phyloP scores from a whole-genome alignment of 2,329 filamentous ascomycete genomes.

The Elsinoe fawcettii region DNA sequence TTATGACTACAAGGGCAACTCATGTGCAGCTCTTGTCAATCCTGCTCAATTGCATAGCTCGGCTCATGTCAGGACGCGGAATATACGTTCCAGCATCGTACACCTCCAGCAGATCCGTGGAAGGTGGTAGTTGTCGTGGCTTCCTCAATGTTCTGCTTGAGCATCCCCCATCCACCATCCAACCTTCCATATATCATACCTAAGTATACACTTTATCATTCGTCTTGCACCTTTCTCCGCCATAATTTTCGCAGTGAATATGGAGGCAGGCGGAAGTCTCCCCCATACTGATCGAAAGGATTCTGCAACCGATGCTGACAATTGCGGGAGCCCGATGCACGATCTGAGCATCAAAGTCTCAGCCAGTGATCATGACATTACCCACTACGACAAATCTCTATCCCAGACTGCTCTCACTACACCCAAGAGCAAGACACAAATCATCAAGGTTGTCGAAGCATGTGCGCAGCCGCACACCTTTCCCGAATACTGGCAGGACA shows the following conservation, averaged over 20 bases:
- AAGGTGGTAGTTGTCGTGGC: background rate
- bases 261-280: too few relatives aligned
- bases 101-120: background rate
- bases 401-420: background rate
- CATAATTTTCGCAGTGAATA: too few relatives aligned
- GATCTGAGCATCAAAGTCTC: background rate
- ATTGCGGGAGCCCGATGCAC: background rate
- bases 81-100: too few relatives aligned
- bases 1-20: background rate
- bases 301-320: background rate
- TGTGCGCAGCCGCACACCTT: background rate
- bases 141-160: background rate
- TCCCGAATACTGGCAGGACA: constrained; percentile 23
- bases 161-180: background rate
- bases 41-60: too few relatives aligned
- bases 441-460: background rate
- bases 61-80: too few relatives aligned
- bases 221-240: background rate
- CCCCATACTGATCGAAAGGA: too few relatives aligned
- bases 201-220: background rate
- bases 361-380: background rate
- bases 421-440: background rate
- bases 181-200: background rate
- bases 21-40: background rate
- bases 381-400: background rate